Base-by-base conservation (phyloP, 1,139 yeast genomes). In the Wickerhamomyces sp. region DNA sequence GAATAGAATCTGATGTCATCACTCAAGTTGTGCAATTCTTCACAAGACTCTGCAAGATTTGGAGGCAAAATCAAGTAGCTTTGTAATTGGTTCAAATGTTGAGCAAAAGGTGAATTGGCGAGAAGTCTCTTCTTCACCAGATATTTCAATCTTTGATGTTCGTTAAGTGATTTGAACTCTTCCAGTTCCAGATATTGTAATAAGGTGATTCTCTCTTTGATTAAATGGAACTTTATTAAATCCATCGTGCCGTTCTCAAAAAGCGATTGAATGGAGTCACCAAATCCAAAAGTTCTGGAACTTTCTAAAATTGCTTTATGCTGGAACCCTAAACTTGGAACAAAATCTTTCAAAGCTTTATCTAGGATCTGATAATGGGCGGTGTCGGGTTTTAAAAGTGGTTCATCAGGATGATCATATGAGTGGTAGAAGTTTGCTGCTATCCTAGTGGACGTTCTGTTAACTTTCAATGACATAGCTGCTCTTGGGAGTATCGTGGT, bases 1-100 rank as follows among this genome's bases (percentile, higher is more conserved):
- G 95, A 78, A 48, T 77, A 77, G 58, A 64, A 87, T 35, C 87
- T 75, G 44, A 91, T 69, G 54, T 91, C 97, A 58, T 91, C 96
- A 14, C 88, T 71, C 36, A 89, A 68, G 36, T 73, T 70, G 50
- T 80, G 84, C 41, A 91, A 70, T 53, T 87, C 95, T 23, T 71
- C 73, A 31, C 83, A 38, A 16, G 54, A 35, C 19, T 56, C 48
- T 19, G 52, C 37, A 32, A 53, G 23, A 42, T 58, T 57, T 31
- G 59, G 58, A 28, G 64, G 61, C 4, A 63, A 58, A 6, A 59
- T 42, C 31, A 60, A 36, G 31, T 57, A 56, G 7, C 63, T 54
- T 33, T 62, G 54, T 33, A 62, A 31, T 31, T 59, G 62, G 6
- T 53, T 41, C 42, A 58, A 68, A 57, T 57, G 75, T 38, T 49